Evolutionary conservation across 2,329 filamentous ascomycete genomes (phyloP).

Genomic region (Aspergillus intermedius): DNA sequence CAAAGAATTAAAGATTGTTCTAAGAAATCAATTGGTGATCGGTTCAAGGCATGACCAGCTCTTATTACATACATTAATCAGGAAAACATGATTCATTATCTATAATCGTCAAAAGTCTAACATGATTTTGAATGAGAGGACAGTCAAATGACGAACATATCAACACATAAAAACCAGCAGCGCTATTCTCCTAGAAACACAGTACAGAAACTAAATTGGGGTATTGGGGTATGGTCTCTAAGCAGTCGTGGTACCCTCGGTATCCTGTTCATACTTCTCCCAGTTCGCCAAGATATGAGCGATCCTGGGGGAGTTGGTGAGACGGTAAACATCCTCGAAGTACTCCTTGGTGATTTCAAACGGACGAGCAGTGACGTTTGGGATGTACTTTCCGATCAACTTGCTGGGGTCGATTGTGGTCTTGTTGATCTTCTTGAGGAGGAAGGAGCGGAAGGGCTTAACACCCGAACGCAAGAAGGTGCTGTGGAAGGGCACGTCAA

Average conservation of each 20-base stretch:
- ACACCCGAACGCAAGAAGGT: constrained; percentile 97
- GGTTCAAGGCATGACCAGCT: too few relatives aligned
- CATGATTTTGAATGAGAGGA: too few relatives aligned
- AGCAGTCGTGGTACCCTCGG: constrained; percentile 16
- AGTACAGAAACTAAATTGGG: too few relatives aligned
- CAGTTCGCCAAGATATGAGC: constrained; percentile 67
- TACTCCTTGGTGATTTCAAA: constrained; percentile 97
- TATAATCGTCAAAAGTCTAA: too few relatives aligned
- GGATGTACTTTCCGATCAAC: constrained; percentile 96
- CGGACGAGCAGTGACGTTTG: constrained; percentile 92
- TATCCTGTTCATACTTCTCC: constrained; percentile 59
- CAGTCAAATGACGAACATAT: too few relatives aligned
- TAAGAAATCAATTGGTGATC: too few relatives aligned
- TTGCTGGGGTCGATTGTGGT: constrained; percentile 96
- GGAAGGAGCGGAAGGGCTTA: constrained; percentile 96
- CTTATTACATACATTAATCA: too few relatives aligned
- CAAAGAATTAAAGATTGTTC: too few relatives aligned
- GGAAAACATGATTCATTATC: too few relatives aligned
- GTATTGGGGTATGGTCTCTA: not conserved
- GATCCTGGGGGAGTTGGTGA: constrained; percentile 69
- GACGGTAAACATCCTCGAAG: constrained; percentile 94
- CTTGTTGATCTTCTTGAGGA: constrained; percentile 99
- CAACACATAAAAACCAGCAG: too few relatives aligned
- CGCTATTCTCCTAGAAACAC: too few relatives aligned
- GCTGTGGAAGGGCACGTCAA: constrained; percentile 98